Evolutionary conservation across 345 rosid genomes (phyloP).

Genomic region (Punica granatum): DNA sequence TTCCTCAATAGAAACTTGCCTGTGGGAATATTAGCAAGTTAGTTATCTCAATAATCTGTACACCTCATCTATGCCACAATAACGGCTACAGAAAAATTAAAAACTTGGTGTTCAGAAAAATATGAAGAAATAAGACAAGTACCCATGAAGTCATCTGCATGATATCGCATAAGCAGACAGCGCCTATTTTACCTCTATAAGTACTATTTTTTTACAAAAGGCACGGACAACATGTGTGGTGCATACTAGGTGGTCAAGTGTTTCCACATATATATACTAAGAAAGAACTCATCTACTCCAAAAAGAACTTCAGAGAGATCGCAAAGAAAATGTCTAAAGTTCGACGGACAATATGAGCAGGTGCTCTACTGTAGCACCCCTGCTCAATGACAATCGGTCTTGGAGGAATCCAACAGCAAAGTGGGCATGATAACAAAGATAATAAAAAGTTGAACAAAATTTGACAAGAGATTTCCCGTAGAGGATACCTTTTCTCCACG

Average conservation of each 20-base stretch:
- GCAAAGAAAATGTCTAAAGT: too few species aligned
- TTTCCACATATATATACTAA: not conserved
- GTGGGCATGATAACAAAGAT: not conserved
- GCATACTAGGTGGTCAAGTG: not conserved
- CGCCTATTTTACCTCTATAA: not conserved
- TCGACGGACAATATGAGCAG: not conserved
- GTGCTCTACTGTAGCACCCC: not conserved
- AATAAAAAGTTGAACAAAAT: not conserved
- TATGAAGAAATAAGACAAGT: not conserved
- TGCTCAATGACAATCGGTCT: not conserved
- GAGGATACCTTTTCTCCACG: conserved; percentile 58
- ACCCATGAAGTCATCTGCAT: not conserved
- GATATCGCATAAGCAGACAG: not conserved
- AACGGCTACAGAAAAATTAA: not conserved
- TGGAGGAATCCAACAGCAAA: not conserved
- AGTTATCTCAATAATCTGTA: not conserved
- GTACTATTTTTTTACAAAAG: not conserved
- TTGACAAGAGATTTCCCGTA: not conserved
- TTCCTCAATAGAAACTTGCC: conserved; percentile 93
- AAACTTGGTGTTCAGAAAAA: not conserved
- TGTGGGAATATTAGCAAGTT: conserved; percentile 15
- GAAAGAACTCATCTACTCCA: not conserved
- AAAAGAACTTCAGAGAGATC: not conserved
- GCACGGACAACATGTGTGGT: not conserved
- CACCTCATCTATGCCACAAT: not conserved